phyloP scores from a whole-genome alignment of 2,329 filamentous ascomycete genomes.

The Xylaria sp. region DNA sequence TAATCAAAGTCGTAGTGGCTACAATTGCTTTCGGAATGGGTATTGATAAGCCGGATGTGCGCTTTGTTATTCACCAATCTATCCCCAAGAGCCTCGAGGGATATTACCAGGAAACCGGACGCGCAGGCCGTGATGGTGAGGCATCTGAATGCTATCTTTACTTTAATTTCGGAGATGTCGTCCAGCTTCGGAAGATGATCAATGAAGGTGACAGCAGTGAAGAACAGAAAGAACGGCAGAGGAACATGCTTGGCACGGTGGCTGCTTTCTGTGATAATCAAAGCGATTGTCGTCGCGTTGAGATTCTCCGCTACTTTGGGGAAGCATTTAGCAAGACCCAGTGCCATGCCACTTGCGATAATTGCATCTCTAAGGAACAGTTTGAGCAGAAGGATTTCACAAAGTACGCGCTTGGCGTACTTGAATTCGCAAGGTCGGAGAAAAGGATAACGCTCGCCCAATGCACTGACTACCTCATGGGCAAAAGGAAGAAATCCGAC shows the following conservation, averaged over 20 bases:
- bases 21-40: slow-evolving; percentile 99
- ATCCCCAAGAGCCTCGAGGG: slow-evolving; percentile 96
- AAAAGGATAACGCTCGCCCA: slow-evolving; percentile 77
- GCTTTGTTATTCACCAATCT: slow-evolving; percentile 93
- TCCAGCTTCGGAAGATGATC: slow-evolving; percentile 82
- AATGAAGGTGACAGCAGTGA: slow-evolving; percentile 78
- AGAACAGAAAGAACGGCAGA: slow-evolving; percentile 86
- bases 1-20: slow-evolving; percentile 89
- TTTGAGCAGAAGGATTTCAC: slow-evolving; percentile 84
- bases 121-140: slow-evolving; percentile 90
- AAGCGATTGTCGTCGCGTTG: slow-evolving; percentile 85
- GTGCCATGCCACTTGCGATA: slow-evolving; percentile 85
- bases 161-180: slow-evolving; percentile 83
- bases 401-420: slow-evolving; percentile 74
- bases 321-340: slow-evolving; percentile 79
- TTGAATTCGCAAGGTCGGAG: slow-evolving; percentile 74
- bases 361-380: slow-evolving; percentile 78
- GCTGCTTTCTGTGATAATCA: slow-evolving; percentile 90
- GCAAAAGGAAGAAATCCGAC: slow-evolving; percentile 70
- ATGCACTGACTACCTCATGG: slow-evolving; percentile 86
- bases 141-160: slow-evolving; percentile 90
- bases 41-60: slow-evolving; percentile 97
- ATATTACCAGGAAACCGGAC: slow-evolving; percentile 97
- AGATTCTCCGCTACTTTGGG: slow-evolving; percentile 94
- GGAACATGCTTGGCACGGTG: slow-evolving; percentile 85